A percentile compares a stretch with the other conserved stretches of the same genome.
These are phyloP conservation scores for Ampelocalamus luodianensis DNA, from an alignment of 176 grass and related monocot species.

Conservation along the genomic window DNA sequence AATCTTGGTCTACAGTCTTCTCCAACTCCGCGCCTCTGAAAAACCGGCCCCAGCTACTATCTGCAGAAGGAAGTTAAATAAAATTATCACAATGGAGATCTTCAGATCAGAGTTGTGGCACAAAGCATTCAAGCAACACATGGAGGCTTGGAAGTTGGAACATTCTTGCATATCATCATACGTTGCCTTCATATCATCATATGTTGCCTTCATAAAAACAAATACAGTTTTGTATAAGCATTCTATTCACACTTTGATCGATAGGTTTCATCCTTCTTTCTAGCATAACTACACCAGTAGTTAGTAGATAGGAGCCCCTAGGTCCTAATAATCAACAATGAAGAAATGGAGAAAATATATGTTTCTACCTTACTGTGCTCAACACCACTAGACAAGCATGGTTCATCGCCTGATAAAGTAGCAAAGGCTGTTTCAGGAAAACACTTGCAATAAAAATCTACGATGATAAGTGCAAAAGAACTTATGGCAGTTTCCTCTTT, in stretches of 20 bases:
- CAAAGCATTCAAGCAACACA: neutral
- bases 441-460: slow-evolving; percentile 2
- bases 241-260: slow-evolving; percentile 12
- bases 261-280: neutral
- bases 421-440: neutral
- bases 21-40: slow-evolving; percentile 91
- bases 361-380: slow-evolving; percentile 23
- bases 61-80: slow-evolving; percentile 48
- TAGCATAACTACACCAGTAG: slow-evolving; percentile 22
- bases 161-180: slow-evolving; percentile 22
- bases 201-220: neutral
- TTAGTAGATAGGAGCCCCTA: neutral
- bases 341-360: neutral
- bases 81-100: slow-evolving; percentile 9
- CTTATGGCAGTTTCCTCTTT: neutral
- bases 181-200: neutral
- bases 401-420: slow-evolving; percentile 14
- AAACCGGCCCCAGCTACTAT: slow-evolving; percentile 90
- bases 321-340: neutral
- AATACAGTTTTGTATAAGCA: slow-evolving; percentile 18
- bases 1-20: slow-evolving; percentile 87
- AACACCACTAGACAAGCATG: slow-evolving; percentile 1
- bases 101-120: slow-evolving; percentile 26
- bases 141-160: neutral
- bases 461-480: neutral